Base-by-base conservation (phyloP, 2,329 filamentous ascomycete genomes). In the Setomelanomma holmii region DNA sequence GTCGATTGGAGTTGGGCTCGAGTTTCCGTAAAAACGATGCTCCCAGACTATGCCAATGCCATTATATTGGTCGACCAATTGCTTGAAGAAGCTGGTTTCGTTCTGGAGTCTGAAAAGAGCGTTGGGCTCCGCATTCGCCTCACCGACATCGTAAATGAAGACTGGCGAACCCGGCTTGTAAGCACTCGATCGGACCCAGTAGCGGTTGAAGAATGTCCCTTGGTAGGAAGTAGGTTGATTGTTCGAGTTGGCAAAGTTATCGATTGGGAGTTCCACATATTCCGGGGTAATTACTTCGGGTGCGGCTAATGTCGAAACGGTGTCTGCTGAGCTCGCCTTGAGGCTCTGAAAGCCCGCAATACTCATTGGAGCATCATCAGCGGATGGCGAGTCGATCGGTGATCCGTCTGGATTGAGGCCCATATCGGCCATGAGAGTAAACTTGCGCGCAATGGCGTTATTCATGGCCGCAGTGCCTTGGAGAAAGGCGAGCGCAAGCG, bases 11-110 rank as follows among this genome's bases (percentile, higher is more conserved):
- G 67, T 66, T 3, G 74, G 74, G 1, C 67, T 66, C 0, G 76
- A 78, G 17, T 73, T 71, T n/a, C 76, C 76, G 40, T 79, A 75
- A 49, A 69, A 79, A 24, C 76, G 68, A 49, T 76, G 73, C 56
- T 77, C 74, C 72, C 73, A 77, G 0, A 73, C 67, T 35, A 77
- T 74, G 4, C 73, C 74, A 36, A 77, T 62, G 4, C 72, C 74
- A 19, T 63, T 56, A 38, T 69, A 75, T n/a, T 67, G 51, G 17
- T 74, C 68, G 14, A 75, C 67, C 10, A 75, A 49, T 46, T 73
- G 66, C 50, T 68, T 70, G 60, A 75, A 73, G 40, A 72, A 71
- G 7, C 64, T 69, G 7, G 66, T 70, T 39, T 61, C 57, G 42
- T 71, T 67, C 44, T 60, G 57, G 36, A 75, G 52, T 39, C 67